Evolutionary conservation across 805 yeast genomes (phyloP).

Genomic region (Wickerhamomyces bisporus): DNA sequence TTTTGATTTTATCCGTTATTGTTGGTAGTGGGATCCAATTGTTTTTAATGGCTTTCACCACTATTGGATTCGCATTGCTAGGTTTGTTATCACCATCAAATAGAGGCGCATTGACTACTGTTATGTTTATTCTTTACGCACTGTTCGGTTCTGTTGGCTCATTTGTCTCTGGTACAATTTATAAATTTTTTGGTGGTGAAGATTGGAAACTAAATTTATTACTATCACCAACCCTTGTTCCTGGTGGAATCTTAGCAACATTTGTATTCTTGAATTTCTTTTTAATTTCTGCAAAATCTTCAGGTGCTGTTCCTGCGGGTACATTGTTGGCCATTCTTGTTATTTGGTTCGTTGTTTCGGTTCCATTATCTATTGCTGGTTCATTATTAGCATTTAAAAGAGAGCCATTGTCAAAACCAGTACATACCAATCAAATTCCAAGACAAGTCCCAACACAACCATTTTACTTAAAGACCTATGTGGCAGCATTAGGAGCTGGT

Average conservation of each 20-base stretch:
- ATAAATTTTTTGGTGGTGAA: conserved; percentile 88
- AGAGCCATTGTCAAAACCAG: conserved; percentile 60
- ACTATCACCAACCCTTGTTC: conserved; percentile 79
- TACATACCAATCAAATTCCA: conserved; percentile 90
- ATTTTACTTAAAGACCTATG: conserved; percentile 64
- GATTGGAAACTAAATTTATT: conserved; percentile 83
- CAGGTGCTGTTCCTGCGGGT: conserved; percentile 93
- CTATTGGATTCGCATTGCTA: conserved; percentile 76
- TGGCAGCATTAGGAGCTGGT: conserved; percentile 74
- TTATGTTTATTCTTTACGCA: conserved; percentile 80
- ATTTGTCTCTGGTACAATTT: conserved; percentile 77
- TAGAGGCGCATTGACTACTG: conserved; percentile 89
- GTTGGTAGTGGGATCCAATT: conserved; percentile 89
- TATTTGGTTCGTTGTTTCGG: conserved; percentile 81
- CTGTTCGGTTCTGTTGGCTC: conserved; percentile 80
- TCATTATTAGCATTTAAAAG: conserved; percentile 70
- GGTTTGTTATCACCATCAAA: conserved; percentile 92
- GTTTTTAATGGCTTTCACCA: conserved; percentile 65
- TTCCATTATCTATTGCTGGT: conserved; percentile 83
- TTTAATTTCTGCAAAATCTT: conserved; percentile 69
- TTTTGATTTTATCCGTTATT: conserved; percentile 69
- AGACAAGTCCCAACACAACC: conserved; percentile 94
- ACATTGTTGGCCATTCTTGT: conserved; percentile 76
- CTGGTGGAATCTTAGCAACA: conserved; percentile 62
- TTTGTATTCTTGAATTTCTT: conserved; percentile 77